Percentiles rank a stretch among this genome's conserved stretches.
Conservation (phyloP, 805 yeast species). For the Candida maris region DNA sequence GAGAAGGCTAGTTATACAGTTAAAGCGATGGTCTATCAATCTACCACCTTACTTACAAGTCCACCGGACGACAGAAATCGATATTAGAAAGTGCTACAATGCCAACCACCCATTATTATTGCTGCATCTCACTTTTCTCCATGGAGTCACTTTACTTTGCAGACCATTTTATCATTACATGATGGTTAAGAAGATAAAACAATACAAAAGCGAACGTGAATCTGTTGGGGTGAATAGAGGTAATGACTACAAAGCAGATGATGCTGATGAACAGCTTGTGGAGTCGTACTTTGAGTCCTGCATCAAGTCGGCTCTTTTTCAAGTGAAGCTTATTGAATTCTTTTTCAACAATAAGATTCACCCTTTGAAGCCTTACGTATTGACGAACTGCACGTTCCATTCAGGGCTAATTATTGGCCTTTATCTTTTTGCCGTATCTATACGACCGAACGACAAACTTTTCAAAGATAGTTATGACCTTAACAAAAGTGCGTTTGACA, state of each 20-base stretch:
- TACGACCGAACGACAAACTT: constrained; percentile 7
- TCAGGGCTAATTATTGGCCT: constrained; percentile 37
- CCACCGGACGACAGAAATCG: constrained; percentile 22
- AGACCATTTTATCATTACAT: constrained; percentile 40
- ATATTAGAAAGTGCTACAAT: constrained; percentile 11
- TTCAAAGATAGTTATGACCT: constrained; percentile 12
- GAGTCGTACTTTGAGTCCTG: constrained; percentile 34
- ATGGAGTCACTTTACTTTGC: constrained; percentile 36
- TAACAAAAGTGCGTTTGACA: constrained; percentile 10
- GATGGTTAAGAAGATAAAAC: constrained; percentile 18
- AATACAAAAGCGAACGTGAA: constrained; percentile 10
- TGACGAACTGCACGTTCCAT: constrained; percentile 33
- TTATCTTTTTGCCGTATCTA: constrained; percentile 22
- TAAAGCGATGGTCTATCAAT: constrained; percentile 34
- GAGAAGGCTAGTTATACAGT: constrained; percentile 32
- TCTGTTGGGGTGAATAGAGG: not conserved
- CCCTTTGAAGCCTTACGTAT: constrained; percentile 35
- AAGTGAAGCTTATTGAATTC: constrained; percentile 32
- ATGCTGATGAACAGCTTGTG: constrained; percentile 14
- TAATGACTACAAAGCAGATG: constrained; percentile 1
- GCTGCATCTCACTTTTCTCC: constrained; percentile 36
- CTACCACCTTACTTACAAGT: constrained; percentile 32
- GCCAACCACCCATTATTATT: constrained; percentile 26
- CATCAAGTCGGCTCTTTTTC: constrained; percentile 34
- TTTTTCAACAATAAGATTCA: constrained; percentile 29